A percentile compares a stretch with the other conserved stretches of the same genome.
phyloP scores from a whole-genome alignment of 345 rosid species.

The Cardamine occulta region DNA sequence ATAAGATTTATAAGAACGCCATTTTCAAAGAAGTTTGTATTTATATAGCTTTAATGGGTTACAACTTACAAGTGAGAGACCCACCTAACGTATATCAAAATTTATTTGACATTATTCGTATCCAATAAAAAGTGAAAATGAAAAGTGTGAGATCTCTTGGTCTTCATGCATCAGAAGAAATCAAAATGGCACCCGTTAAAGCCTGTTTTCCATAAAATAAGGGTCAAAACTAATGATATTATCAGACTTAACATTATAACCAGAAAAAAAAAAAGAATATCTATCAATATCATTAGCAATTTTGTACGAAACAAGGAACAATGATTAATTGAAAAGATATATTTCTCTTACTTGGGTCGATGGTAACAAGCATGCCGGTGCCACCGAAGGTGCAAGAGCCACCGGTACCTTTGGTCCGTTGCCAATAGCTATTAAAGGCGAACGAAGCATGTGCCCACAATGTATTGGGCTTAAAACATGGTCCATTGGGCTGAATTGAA shows the following conservation, averaged over 20 bases:
- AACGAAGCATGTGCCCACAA: slow-evolving; percentile 84
- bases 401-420: slow-evolving; percentile 72
- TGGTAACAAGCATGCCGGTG: slow-evolving; percentile 83
- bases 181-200: slow-evolving; percentile 65
- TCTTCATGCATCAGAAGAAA: slow-evolving; percentile 44
- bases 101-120: slow-evolving; percentile 38
- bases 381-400: slow-evolving; percentile 94
- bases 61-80: slow-evolving; percentile 36
- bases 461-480: slow-evolving; percentile 78
- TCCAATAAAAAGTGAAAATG: slow-evolving; percentile 4
- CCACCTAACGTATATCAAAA: slow-evolving; percentile 38
- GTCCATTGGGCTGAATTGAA: slow-evolving; percentile 65
- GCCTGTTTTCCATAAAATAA: slow-evolving; percentile 45
- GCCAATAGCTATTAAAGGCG: slow-evolving; percentile 96
- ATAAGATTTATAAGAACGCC: slow-evolving; percentile 22
- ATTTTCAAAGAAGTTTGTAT: slow-evolving; percentile 10
- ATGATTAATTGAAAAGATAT: neutral
- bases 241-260: neutral
- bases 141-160: slow-evolving; percentile 23
- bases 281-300: neutral
- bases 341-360: slow-evolving; percentile 76
- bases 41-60: slow-evolving; percentile 16
- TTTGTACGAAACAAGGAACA: neutral
- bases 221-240: neutral
- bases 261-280: neutral